Evolutionary conservation across 1,284 basidiomycete species (phyloP).

Genomic region (Mycena citricolor): DNA sequence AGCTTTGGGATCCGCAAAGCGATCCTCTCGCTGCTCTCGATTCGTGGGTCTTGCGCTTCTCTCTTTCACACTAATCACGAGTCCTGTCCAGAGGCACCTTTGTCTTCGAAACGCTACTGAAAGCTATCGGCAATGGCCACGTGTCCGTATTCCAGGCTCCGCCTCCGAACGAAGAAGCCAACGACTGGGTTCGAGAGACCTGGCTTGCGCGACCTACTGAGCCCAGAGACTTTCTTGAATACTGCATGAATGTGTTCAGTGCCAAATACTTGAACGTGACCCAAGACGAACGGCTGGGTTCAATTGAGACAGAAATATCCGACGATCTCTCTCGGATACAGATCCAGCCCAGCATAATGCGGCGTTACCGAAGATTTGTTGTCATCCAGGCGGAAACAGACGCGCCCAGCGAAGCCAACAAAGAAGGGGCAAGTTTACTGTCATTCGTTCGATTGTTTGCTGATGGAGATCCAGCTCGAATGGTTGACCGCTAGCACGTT

Average conservation of each 20-base stretch:
- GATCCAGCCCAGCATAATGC: constrained; percentile 56
- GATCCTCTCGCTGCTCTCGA: constrained; percentile 38
- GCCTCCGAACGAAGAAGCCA: constrained; percentile 14
- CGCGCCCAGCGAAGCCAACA: constrained; percentile 7
- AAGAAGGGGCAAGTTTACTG: constrained; percentile 32
- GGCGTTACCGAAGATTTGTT: constrained; percentile 59
- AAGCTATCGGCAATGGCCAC: constrained; percentile 50
- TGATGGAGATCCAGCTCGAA: background rate
- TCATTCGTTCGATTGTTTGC: no score
- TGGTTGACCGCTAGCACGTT: background rate
- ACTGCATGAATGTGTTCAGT: constrained; percentile 42
- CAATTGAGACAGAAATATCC: constrained; percentile 43
- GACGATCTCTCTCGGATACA: constrained; percentile 48
- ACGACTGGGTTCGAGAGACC: constrained; percentile 34
- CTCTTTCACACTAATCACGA: constrained; percentile 3
- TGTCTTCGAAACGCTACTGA: constrained; percentile 42
- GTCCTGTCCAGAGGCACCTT: constrained; percentile 32
- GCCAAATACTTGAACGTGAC: constrained; percentile 35
- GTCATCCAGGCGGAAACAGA: constrained; percentile 43
- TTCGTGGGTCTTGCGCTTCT: constrained; percentile 28
- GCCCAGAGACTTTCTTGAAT: constrained; percentile 40
- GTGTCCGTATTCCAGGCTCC: constrained; percentile 51
- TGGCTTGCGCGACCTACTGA: constrained; percentile 26
- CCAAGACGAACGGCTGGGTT: constrained; percentile 28
- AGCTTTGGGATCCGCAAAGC: constrained; percentile 30